Evolutionary conservation across 306 rosid species (phyloP).

Genomic region (Vachellia pachyceras): DNA sequence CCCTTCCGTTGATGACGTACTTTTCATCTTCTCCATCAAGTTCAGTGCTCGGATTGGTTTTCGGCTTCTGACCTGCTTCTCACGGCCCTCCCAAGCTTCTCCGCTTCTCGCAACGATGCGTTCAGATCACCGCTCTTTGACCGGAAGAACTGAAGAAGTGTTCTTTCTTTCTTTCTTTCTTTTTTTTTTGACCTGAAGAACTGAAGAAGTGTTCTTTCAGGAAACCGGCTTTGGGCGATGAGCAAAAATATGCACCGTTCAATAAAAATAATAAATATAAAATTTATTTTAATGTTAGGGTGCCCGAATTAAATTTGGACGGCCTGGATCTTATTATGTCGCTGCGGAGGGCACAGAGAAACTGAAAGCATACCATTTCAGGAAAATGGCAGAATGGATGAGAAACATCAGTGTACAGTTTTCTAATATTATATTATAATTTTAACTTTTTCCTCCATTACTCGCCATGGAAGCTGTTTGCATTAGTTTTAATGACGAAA

Average conservation of each 20-base stretch:
- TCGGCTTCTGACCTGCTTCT: not conserved
- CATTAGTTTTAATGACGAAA: not conserved
- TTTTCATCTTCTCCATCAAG: not conserved
- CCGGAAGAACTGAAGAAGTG: not conserved
- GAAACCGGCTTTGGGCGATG: constrained; percentile 14
- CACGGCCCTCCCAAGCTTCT: not conserved
- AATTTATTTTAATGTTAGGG: no score
- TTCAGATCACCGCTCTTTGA: not conserved
- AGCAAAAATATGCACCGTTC: no score
- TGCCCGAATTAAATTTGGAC: not conserved
- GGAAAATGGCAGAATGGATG: not conserved
- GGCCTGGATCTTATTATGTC: not conserved
- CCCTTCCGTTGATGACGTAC: not conserved
- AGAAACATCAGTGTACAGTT: not conserved
- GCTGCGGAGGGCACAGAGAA: not conserved
- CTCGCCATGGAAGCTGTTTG: not conserved
- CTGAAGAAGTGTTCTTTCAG: no score
- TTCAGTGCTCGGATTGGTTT: not conserved
- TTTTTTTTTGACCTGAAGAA: no score
- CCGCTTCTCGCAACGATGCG: not conserved
- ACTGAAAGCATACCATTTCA: not conserved
- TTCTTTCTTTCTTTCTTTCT: no score
- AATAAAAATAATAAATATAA: no score
- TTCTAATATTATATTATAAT: not conserved
- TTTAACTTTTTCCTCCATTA: not conserved